These are phyloP conservation scores for Botryosphaeria dothidea DNA, from an alignment of 2,329 filamentous ascomycete genomes.

Conservation along the genomic window DNA sequence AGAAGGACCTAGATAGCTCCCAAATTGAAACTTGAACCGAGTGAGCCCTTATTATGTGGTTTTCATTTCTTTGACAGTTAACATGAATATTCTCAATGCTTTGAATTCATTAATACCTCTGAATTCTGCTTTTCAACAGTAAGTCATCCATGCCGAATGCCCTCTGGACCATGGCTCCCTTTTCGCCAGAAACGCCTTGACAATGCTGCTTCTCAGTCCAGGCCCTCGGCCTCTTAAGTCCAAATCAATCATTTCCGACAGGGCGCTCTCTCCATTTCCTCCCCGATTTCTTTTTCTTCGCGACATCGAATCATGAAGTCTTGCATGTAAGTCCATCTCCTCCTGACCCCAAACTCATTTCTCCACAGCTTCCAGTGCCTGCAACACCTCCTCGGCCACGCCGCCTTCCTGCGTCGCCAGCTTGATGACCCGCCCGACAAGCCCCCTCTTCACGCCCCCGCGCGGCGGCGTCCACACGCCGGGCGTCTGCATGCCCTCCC, in stretches of 20 bases:
- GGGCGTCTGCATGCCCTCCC: conserved; percentile 59
- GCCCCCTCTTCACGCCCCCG: conserved; percentile 75
- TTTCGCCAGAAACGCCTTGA: not conserved
- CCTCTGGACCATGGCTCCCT: not conserved
- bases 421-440: conserved; percentile 74
- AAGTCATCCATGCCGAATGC: not conserved
- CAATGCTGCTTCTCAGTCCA: not conserved
- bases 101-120: too few species aligned
- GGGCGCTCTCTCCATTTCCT: too few species aligned
- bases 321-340: too few species aligned
- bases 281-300: not conserved
- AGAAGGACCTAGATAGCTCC: too few species aligned
- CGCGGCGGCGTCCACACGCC: conserved; percentile 85
- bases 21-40: too few species aligned
- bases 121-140: too few species aligned
- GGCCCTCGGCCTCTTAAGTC: not conserved
- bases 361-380: conserved; percentile 76
- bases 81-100: too few species aligned
- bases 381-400: conserved; percentile 82
- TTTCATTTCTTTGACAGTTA: too few species aligned
- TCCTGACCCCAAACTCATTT: conserved; percentile 27
- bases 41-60: too few species aligned
- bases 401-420: conserved; percentile 75
- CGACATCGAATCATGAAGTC: too few species aligned
- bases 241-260: not conserved